Percentiles rank a stretch among this genome's conserved stretches.
Evolutionary conservation across 352 stramenopile species (phyloP).

Genomic region (Pythium utonaiense): DNA sequence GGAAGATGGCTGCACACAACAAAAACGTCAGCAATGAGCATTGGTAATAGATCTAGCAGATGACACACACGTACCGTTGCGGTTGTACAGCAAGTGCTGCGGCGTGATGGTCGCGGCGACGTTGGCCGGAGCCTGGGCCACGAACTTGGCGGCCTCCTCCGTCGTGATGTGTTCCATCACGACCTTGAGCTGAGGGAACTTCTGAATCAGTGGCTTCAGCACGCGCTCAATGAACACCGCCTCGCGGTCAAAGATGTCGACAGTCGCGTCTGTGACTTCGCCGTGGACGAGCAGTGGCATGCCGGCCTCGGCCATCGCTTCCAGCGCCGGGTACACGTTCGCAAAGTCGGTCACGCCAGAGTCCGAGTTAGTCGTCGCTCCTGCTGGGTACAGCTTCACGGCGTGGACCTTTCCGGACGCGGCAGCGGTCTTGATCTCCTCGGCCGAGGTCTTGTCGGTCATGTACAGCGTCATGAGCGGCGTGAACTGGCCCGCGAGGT

Average conservation of each 20-base stretch:
- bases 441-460: slow-evolving; percentile 95
- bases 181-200: slow-evolving; percentile 95
- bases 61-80: slow-evolving; percentile 84
- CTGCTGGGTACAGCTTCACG: slow-evolving; percentile 98
- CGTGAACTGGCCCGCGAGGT: slow-evolving; percentile 73
- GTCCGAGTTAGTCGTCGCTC: slow-evolving; percentile 98
- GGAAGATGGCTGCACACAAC: slow-evolving; percentile 61
- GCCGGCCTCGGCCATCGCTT: slow-evolving; percentile 72
- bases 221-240: slow-evolving; percentile 95
- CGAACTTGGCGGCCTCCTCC: slow-evolving; percentile 94
- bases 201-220: slow-evolving; percentile 91
- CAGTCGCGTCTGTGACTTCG: slow-evolving; percentile 90
- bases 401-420: slow-evolving; percentile 89
- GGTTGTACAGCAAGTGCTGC: slow-evolving; percentile 99
- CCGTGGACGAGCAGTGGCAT: slow-evolving; percentile 96
- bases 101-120: slow-evolving; percentile 98
- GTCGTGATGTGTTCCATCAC: slow-evolving; percentile 99
- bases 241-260: slow-evolving; percentile 99
- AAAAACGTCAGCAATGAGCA: slow-evolving; percentile 1
- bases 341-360: slow-evolving; percentile 96
- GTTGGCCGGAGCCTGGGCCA: slow-evolving; percentile 84
- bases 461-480: slow-evolving; percentile 98
- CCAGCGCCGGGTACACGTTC: slow-evolving; percentile 89
- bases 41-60: no score
- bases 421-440: slow-evolving; percentile 93